These are phyloP conservation scores for Russula foetens DNA, from an alignment of 768 basidiomycete genomes.

Conservation along the genomic window DNA sequence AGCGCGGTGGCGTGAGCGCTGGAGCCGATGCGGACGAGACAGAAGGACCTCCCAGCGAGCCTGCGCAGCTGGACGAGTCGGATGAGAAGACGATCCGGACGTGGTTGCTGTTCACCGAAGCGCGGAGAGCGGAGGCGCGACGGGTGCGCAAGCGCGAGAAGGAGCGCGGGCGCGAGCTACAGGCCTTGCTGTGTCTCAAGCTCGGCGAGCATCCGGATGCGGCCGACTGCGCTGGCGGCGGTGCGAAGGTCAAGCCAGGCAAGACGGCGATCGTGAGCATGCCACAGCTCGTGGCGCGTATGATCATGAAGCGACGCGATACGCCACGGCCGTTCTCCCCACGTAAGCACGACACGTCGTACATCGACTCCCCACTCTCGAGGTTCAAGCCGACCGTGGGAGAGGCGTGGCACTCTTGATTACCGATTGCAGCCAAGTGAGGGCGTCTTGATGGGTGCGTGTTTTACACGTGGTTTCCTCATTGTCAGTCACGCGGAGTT, in stretches of 20 bases:
- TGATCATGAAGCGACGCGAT: slow-evolving; percentile 39
- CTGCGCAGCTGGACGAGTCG: slow-evolving; percentile 23
- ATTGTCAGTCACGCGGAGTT: background rate
- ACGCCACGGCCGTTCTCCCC: slow-evolving; percentile 32
- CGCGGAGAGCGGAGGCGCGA: slow-evolving; percentile 34
- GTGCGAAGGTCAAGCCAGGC: slow-evolving; percentile 5
- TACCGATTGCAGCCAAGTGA: background rate
- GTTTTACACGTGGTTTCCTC: background rate
- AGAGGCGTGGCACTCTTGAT: too few relatives aligned
- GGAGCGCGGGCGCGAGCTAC: slow-evolving; percentile 49
- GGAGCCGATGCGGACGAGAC: slow-evolving; percentile 27
- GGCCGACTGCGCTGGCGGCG: slow-evolving; percentile 22
- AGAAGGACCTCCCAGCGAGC: slow-evolving; percentile 32
- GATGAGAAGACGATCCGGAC: slow-evolving; percentile 21
- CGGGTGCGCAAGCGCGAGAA: slow-evolving; percentile 41
- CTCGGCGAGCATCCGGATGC: slow-evolving; percentile 27
- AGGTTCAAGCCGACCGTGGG: background rate
- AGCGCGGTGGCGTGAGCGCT: slow-evolving; percentile 24
- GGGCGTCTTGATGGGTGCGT: background rate
- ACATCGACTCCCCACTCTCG: slow-evolving; percentile 28
- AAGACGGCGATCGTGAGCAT: slow-evolving; percentile 24
- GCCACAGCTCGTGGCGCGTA: slow-evolving; percentile 39
- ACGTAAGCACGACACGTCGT: slow-evolving; percentile 26
- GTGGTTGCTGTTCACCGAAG: slow-evolving; percentile 26
- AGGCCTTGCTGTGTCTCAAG: slow-evolving; percentile 49